Base-by-base conservation (phyloP, 345 rosid genomes). In the Rhizophora mangle region DNA sequence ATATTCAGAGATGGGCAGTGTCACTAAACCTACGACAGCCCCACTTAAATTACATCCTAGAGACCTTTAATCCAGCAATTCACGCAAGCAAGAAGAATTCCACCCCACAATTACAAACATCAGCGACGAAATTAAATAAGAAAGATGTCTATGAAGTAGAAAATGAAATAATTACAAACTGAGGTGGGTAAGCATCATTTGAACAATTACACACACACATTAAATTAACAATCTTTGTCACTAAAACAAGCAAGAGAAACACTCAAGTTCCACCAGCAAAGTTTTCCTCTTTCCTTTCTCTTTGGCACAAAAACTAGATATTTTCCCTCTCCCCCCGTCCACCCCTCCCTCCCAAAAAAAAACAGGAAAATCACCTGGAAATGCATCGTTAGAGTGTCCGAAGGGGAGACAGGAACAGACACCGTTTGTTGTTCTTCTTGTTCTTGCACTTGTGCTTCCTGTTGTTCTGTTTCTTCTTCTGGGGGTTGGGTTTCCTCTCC, bases 381-480 rank as follows among this genome's bases (percentile, higher is more conserved):
- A 69, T 65, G 80, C 97, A 94, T 91, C 75, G 85, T 88, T 75
- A 94, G 95, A 72, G 80, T 84, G 82, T 91, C 98, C 21, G 97
- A 87, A 77, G 98, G 84, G 68, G 98, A 91, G 72, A 94, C 93
- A 64, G 96, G 89, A 26, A 89, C 89, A 53, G 90, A 84, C 70
- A 91, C 93, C 10, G 89, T 71, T 72, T 83, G 89, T 47, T 70
- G 65, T 49, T 80, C 82, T n/a, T 73, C 8, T 65, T 55, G 70
- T 60, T 49, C 65, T 27, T 47, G 19, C 4, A 20, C 54, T 34
- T 55, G 57, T 61, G 64, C 78, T 66, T 32, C 49, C 31, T 58
- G 60, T 47, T 54, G 65, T 29, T 79, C 80, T 21, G 67, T 74
- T 60, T 80, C 84, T 36, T 67, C 83, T 27, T 79, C 93, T 10